Conservation (phyloP, 139 green algal species). For the Closterium sp. region DNA sequence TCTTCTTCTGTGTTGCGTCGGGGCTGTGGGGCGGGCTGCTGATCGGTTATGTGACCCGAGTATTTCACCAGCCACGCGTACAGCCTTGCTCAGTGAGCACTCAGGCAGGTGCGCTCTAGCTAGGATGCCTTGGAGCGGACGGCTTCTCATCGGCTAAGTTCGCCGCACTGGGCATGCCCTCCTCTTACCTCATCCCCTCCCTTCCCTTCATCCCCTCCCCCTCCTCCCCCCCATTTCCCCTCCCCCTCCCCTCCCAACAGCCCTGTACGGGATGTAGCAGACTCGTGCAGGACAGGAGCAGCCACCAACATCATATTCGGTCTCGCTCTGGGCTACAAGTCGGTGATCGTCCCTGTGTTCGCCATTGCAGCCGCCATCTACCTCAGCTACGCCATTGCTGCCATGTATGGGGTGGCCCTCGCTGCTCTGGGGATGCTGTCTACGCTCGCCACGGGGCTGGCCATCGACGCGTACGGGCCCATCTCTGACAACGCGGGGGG, state of each 20-base stretch:
- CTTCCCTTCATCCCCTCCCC: background rate
- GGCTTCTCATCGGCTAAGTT: too few relatives aligned
- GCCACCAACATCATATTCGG: conserved; percentile 98
- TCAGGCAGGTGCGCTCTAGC: too few relatives aligned
- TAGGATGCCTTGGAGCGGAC: too few relatives aligned
- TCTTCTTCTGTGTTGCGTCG: conserved; percentile 88
- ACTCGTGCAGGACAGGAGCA: conserved; percentile 89
- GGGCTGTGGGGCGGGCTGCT: conserved; percentile 78
- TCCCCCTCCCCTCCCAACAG: background rate
- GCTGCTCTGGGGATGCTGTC: conserved; percentile 92
- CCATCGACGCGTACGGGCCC: conserved; percentile 84
- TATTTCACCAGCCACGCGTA: conserved; percentile 95
- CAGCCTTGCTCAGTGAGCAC: too few relatives aligned
- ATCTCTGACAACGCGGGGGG: conserved; percentile 75
- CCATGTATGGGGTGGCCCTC: conserved; percentile 93
- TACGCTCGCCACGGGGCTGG: conserved; percentile 86
- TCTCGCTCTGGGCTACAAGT: conserved; percentile 96
- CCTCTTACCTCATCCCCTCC: background rate
- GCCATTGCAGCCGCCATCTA: conserved; percentile 88
- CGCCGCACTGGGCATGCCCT: background rate
- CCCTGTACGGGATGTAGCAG: conserved; percentile 79
- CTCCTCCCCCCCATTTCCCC: background rate
- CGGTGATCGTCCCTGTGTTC: conserved; percentile 83
- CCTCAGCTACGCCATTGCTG: conserved; percentile 71
- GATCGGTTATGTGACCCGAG: conserved; percentile 93